Base-by-base conservation (phyloP, 495 filamentous ascomycete genomes). In the Hyaloscypha hepaticicola region DNA sequence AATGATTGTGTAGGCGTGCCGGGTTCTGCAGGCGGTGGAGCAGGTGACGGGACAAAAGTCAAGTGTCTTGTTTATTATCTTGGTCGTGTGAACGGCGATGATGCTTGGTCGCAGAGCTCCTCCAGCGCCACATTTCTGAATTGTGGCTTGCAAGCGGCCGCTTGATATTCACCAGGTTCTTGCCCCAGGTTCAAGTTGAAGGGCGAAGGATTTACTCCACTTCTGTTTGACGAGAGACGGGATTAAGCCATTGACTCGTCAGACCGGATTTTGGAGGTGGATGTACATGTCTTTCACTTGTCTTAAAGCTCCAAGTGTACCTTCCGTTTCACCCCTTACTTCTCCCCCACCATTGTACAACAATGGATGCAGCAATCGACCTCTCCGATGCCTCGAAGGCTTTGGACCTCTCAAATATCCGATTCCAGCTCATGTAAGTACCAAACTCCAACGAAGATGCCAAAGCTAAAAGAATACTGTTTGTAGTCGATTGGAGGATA, bases 291-390 rank as follows among this genome's bases (percentile, higher is more conserved):
- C 3, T 16, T 16, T 45, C 1, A 11, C 11, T 16, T 19, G 6
- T 45, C 38, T 3, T 45, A 4, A 12, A 45, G 38, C 38, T 16
- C 19, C 7, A 24, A 53, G 25, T 24, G 22, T 19, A 12, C 26
- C 26, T 31, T 33, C 27, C 25, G 12, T n/a, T 19, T 45, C 41
- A 61, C 25, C 41, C 45, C 25, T 60, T 60, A 69, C 50, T 66
- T 1, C 12, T 19, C 9, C 38, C 38, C 38, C 38, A 19, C 38
- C 38, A 45, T 16, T 45, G 16, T 45, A 45, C n/a, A 45, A 16
- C 38, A 45, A 98, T 99, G 95, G 95, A 99, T 72, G 77, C 89
- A 9, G 85, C 92, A 55, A 95, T 98, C 70, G 92, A 97, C 76
- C 85, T 97, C 34, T 90, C 85, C 19, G 88, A 97, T 76, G 81